These are phyloP conservation scores for Cymodocea nodosa DNA, from an alignment of 116 monocot species.

Conservation along the genomic window DNA sequence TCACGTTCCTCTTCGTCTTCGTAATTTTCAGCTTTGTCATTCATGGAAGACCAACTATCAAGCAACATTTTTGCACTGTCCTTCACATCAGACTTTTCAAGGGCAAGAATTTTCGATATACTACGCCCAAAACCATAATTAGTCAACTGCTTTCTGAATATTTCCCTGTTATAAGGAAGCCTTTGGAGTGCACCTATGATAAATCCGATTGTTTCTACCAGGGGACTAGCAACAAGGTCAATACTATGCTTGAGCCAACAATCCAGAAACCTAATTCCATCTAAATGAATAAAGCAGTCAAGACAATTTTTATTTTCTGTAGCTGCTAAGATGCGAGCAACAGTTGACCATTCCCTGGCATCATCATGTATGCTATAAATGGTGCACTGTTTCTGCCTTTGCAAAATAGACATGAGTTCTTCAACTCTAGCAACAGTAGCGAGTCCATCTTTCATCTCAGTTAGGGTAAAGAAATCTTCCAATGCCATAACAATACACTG, in stretches of 20 bases:
- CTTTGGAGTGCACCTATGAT: conserved; percentile 39
- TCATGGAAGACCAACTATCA: conserved; percentile 8
- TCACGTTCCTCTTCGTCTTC: conserved; percentile 13
- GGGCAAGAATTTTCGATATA: conserved; percentile 26
- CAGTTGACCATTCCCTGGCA: conserved; percentile 45
- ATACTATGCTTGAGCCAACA: conserved; percentile 40
- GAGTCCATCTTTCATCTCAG: conserved; percentile 86
- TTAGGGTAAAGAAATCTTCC: conserved; percentile 77
- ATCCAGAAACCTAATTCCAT: conserved; percentile 56
- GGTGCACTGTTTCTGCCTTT: conserved; percentile 21
- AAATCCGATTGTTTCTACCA: conserved; percentile 36
- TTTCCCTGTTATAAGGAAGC: conserved; percentile 35
- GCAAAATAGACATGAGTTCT: conserved; percentile 50
- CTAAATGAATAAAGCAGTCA: conserved; percentile 51
- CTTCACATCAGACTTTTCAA: conserved; percentile 16
- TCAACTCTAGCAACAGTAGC: conserved; percentile 40
- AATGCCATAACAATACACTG: conserved; percentile 24
- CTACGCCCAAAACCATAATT: conserved; percentile 31
- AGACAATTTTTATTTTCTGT: conserved; percentile 55
- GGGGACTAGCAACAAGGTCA: conserved; percentile 10
- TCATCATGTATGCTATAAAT: conserved; percentile 24
- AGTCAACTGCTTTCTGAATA: conserved; percentile 20
- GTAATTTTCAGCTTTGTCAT: not conserved
- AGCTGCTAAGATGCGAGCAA: conserved; percentile 30
- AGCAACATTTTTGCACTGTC: conserved; percentile 31